A percentile compares a stretch with the other conserved stretches of the same genome.
Evolutionary conservation across 129 eudicot genomes (phyloP).

Genomic region (Silybum marianum): DNA sequence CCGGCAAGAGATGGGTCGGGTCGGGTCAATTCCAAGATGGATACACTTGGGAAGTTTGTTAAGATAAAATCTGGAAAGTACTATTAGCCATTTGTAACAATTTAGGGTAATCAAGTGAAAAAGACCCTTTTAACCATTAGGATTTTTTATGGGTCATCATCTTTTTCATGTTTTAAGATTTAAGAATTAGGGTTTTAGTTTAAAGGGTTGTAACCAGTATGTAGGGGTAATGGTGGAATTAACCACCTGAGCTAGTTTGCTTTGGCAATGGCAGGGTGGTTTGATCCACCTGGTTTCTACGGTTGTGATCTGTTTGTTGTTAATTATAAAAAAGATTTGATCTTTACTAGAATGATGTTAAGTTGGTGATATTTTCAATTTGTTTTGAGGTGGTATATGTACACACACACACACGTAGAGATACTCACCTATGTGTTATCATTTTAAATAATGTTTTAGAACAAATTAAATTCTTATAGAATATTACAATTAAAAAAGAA

Average conservation of each 20-base stretch:
- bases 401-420: no score
- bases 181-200: neutral
- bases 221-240: neutral
- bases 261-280: neutral
- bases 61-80: neutral
- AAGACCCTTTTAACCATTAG: neutral
- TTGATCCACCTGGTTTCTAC: neutral
- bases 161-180: neutral
- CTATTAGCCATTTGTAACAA: neutral
- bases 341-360: neutral
- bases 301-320: neutral
- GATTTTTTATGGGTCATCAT: neutral
- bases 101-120: neutral
- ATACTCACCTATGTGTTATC: no score
- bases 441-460: no score
- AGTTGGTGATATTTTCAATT: no score
- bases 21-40: neutral
- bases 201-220: no score
- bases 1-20: slow-evolving; percentile 67
- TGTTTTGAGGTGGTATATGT: no score
- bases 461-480: no score
- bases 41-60: neutral
- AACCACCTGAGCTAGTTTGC: neutral
- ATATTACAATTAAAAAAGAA: no score
- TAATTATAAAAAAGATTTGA: neutral